A percentile compares a stretch with the other conserved stretches of the same genome.
Conservation (phyloP, 2,329 filamentous ascomycete genomes). For the Penicillium digitatum region DNA sequence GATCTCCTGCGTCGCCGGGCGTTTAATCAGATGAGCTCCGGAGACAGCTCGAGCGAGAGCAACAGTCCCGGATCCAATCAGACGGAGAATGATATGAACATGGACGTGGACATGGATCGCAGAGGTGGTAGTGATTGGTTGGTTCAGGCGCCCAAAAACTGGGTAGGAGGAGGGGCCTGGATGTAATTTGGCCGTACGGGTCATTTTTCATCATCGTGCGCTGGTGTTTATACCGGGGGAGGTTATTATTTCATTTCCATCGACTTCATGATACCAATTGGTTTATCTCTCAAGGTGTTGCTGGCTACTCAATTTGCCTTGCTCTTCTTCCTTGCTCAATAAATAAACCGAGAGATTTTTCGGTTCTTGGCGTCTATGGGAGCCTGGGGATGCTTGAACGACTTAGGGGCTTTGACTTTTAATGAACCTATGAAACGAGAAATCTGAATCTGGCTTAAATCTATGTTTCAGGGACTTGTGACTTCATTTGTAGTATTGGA, state of each 20-base stretch:
- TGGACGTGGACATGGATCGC: conserved; percentile 31
- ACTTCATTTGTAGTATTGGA: background rate
- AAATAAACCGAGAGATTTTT: background rate
- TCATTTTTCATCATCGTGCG: conserved; percentile 1
- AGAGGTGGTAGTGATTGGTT: conserved; percentile 18
- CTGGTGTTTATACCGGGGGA: conserved; percentile 9
- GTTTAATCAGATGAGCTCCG: conserved; percentile 16
- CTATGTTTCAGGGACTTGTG: background rate
- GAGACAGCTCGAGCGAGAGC: conserved; percentile 19
- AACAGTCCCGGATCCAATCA: conserved; percentile 22
- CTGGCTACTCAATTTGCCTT: background rate
- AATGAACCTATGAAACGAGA: background rate
- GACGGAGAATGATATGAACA: conserved; percentile 27
- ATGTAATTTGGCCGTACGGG: conserved; percentile 20
- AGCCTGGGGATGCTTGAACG: background rate
- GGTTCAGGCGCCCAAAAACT: conserved; percentile 19
- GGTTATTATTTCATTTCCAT: background rate
- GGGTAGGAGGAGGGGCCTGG: conserved; percentile 32
- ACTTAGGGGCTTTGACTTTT: background rate
- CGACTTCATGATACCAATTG: background rate
- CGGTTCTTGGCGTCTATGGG: background rate
- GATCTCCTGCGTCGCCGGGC: conserved; percentile 20
- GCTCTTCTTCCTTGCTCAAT: background rate
- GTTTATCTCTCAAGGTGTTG: background rate
- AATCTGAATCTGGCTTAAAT: background rate